These are phyloP conservation scores for Apophysomyces trapeziformis DNA, from an alignment of 371 early-diverging fungal species.

Conservation along the genomic window DNA sequence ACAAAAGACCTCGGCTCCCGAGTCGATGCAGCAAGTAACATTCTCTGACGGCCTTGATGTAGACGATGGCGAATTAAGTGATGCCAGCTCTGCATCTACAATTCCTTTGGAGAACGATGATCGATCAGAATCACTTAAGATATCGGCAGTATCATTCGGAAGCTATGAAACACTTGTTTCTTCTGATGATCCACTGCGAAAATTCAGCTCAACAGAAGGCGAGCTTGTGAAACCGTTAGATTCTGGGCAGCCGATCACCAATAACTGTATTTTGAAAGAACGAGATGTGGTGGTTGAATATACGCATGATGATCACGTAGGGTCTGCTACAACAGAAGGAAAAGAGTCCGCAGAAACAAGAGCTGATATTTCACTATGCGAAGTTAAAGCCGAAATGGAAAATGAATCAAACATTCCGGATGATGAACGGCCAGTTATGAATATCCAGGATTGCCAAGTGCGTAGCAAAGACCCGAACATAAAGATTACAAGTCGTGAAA, in stretches of 20 bases:
- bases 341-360: not conserved
- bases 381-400: not conserved
- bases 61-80: constrained; percentile 30
- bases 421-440: not conserved
- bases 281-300: not conserved
- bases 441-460: too few relatives aligned
- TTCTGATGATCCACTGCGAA: not conserved
- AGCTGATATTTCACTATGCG: not conserved
- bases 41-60: constrained; percentile 12
- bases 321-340: not conserved
- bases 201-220: not conserved
- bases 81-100: constrained; percentile 36
- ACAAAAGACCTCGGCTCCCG: too few relatives aligned
- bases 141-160: constrained; percentile 8
- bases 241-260: not conserved
- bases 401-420: not conserved
- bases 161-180: not conserved
- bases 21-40: too few relatives aligned
- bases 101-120: constrained; percentile 27
- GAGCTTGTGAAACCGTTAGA: not conserved
- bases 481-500: too few relatives aligned
- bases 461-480: too few relatives aligned
- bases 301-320: not conserved
- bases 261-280: not conserved
- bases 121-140: not conserved